Evolutionary conservation across 805 yeast species (phyloP).

Genomic region (Maudiozyma pseudohumilis): DNA sequence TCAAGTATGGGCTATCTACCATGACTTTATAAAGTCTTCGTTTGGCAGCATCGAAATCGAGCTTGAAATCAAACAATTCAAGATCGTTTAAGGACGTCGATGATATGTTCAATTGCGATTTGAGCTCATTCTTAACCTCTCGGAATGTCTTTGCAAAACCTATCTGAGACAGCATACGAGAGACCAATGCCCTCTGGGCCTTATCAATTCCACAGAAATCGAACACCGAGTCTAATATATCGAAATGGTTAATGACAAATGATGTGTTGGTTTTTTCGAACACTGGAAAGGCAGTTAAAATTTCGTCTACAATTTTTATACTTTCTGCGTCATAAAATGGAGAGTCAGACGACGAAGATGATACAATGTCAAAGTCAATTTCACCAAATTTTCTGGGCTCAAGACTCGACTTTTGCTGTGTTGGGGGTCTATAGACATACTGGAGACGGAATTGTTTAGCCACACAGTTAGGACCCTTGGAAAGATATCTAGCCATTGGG

Average conservation of each 20-base stretch:
- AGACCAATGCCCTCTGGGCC: conserved; percentile 60
- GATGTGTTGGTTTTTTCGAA: conserved; percentile 46
- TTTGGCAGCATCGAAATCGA: conserved; percentile 56
- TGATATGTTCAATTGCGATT: conserved; percentile 62
- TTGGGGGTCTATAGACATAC: conserved; percentile 67
- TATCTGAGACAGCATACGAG: conserved; percentile 63
- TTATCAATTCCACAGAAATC: conserved; percentile 75
- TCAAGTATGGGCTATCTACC: conserved; percentile 60
- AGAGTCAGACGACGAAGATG: conserved; percentile 37
- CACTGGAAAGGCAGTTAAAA: conserved; percentile 56
- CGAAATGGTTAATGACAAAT: conserved; percentile 71
- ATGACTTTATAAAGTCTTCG: conserved; percentile 55
- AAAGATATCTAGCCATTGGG: conserved; percentile 79
- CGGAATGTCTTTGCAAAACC: conserved; percentile 59
- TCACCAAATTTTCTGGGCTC: conserved; percentile 74
- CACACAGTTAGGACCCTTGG: conserved; percentile 40
- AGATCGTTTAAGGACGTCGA: conserved; percentile 76
- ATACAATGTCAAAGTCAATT: conserved; percentile 73
- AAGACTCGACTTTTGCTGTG: conserved; percentile 41
- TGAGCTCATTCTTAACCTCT: conserved; percentile 46
- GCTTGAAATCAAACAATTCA: conserved; percentile 66
- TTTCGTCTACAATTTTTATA: conserved; percentile 70
- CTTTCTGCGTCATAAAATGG: conserved; percentile 80
- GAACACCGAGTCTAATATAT: conserved; percentile 62
- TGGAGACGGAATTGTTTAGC: conserved; percentile 65